Evolutionary conservation across 768 basidiomycete species (phyloP).

Genomic region (Hypholoma fasciculare): DNA sequence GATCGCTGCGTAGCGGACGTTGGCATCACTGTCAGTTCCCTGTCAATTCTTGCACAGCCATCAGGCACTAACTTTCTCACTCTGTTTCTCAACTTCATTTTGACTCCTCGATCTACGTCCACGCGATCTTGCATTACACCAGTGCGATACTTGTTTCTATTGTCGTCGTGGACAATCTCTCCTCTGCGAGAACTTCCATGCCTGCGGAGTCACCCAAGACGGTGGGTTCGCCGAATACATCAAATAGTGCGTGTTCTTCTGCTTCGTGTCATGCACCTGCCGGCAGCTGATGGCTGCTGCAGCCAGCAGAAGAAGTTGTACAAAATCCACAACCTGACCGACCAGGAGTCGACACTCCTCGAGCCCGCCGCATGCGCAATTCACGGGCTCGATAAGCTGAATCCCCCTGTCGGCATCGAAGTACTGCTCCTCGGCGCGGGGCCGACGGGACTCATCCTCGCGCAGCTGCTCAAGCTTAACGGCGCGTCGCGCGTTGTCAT

Average conservation of each 20-base stretch:
- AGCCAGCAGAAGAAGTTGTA: conserved; percentile 70
- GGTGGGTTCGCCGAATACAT: conserved; percentile 93
- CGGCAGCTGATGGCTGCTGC: neutral
- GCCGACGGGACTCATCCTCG: conserved; percentile 86
- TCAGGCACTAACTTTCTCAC: neutral
- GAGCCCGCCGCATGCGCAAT: conserved; percentile 92
- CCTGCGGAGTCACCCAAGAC: conserved; percentile 76
- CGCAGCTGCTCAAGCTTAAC: conserved; percentile 85
- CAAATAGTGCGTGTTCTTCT: conserved; percentile 57
- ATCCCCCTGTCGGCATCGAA: conserved; percentile 78
- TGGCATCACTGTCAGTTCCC: conserved; percentile 48
- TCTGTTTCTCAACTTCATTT: too few relatives aligned
- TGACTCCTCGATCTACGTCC: too few relatives aligned
- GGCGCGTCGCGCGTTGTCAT: conserved; percentile 81
- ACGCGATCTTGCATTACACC: conserved; percentile 4
- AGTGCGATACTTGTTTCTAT: conserved; percentile 88
- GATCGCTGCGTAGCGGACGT: conserved; percentile 88
- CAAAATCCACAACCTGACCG: conserved; percentile 84
- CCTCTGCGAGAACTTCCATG: conserved; percentile 82
- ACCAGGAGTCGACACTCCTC: conserved; percentile 85
- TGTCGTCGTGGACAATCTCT: conserved; percentile 83
- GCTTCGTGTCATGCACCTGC: neutral
- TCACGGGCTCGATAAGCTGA: conserved; percentile 88
- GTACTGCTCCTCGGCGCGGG: conserved; percentile 89
- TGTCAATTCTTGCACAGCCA: conserved; percentile 27